phyloP scores from a whole-genome alignment of 108 stramenopile species.

The Cyclotella atomus region DNA sequence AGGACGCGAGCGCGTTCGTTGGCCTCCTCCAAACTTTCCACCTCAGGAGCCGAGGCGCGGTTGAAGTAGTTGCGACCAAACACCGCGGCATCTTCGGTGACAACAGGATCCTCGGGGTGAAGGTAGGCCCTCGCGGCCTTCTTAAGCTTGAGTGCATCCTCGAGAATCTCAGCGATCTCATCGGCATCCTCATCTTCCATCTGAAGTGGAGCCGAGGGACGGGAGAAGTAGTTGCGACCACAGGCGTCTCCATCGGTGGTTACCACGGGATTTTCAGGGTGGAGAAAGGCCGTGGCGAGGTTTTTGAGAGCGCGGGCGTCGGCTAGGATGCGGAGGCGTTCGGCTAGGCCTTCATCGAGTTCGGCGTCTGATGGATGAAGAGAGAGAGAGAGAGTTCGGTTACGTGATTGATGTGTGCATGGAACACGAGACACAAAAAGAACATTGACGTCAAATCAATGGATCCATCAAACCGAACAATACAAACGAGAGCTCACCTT shows the following conservation, averaged over 20 bases:
- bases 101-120: slow-evolving; percentile 48
- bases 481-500: neutral
- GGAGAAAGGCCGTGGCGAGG: slow-evolving; percentile 22
- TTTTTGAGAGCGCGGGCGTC: slow-evolving; percentile 58
- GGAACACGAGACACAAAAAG: neutral
- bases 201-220: slow-evolving; percentile 56
- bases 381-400: neutral
- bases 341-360: slow-evolving; percentile 57
- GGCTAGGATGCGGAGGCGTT: slow-evolving; percentile 71
- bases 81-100: neutral
- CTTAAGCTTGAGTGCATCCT: slow-evolving; percentile 48
- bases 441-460: neutral
- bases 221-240: slow-evolving; percentile 41
- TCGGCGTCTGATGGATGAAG: slow-evolving; percentile 46
- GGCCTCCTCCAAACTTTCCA: slow-evolving; percentile 24
- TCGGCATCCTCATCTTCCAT: slow-evolving; percentile 28
- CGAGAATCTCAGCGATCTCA: slow-evolving; percentile 25
- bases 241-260: neutral
- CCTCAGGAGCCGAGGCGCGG: slow-evolving; percentile 58
- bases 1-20: slow-evolving; percentile 25
- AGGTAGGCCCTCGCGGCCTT: slow-evolving; percentile 58
- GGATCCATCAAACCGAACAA: neutral
- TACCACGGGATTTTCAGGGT: slow-evolving; percentile 22
- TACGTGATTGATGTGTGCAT: neutral
- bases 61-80: slow-evolving; percentile 42